phyloP scores from a whole-genome alignment of 2,329 filamentous ascomycete species.

The Purpureocillium takamizusanense region DNA sequence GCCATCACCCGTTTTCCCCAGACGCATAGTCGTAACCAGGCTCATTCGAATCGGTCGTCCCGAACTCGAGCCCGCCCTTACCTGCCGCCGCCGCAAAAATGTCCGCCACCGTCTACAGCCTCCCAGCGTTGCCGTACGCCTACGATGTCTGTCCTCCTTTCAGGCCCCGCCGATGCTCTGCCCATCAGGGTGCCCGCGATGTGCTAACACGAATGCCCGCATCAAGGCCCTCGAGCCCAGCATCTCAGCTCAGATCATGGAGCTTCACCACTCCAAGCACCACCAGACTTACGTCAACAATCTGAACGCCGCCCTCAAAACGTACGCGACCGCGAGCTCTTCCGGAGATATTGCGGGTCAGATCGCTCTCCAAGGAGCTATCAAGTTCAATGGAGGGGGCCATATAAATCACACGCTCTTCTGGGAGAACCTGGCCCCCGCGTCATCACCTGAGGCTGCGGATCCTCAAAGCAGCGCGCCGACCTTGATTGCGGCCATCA shows the following conservation, averaged over 20 bases:
- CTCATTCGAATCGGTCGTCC: constrained; percentile 1
- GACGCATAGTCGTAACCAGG: neutral
- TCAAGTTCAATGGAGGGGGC: constrained; percentile 85
- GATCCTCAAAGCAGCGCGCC: constrained; percentile 43
- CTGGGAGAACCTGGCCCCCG: constrained; percentile 73
- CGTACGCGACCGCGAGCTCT: constrained; percentile 46
- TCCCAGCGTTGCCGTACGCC: constrained; percentile 58
- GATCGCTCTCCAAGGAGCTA: constrained; percentile 57
- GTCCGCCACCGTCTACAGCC: constrained; percentile 40
- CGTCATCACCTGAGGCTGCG: constrained; percentile 43
- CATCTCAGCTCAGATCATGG: constrained; percentile 73
- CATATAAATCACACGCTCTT: constrained; percentile 92
- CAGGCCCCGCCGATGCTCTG: neutral
- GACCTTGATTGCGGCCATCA: constrained; percentile 51
- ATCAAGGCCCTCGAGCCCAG: constrained; percentile 60
- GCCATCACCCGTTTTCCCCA: too few relatives aligned
- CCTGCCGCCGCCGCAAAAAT: constrained; percentile 13
- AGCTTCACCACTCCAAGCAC: constrained; percentile 71
- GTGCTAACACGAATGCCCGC: constrained; percentile 24
- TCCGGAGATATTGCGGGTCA: constrained; percentile 53
- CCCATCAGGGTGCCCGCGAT: constrained; percentile 21
- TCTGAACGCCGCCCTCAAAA: constrained; percentile 57
- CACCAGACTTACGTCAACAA: constrained; percentile 73
- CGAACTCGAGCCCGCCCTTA: constrained; percentile 4
- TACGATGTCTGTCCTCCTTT: constrained; percentile 50